Evolutionary conservation across 2,329 filamentous ascomycete species (phyloP), one percentile per base, ranked within the genome.

Genomic region (Rutstroemia sp.): DNA sequence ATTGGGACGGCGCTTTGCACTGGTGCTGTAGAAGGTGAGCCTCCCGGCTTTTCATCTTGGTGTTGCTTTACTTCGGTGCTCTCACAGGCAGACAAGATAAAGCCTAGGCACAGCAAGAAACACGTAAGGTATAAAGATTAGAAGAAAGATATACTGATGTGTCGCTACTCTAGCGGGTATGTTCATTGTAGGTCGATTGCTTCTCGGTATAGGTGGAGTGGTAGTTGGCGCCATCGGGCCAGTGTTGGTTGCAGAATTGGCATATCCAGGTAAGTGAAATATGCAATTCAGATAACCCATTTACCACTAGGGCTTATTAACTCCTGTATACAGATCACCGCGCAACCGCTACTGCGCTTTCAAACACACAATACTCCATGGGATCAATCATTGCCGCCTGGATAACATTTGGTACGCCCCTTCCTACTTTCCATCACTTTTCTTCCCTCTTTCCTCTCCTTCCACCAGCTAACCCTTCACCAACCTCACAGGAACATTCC

Each of bases 321-420:
- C 4, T 12, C 2, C 7, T 6, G 3, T 46, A 23, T 5, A 21
- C 12, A 49, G 39, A 38, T 21, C 69, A 73, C 17, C 62, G 71
- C 39, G 68, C 66, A 19, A 71, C 67, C 25, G 51, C 67, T 5
- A 72, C 70, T 2, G 64, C 70, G 0, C 30, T 71, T 25, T 72
- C 69, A 54, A 68, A 70, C 27, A 69, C 70, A 2, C 65, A 66
- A 12, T 71, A 67, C 59, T 70, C 69, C 19, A 51, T 69, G 61
- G 70, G 70, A 4, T 61, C 58, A 8, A 58, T 78, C 21, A 57
- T 69, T 4, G 70, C 76, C 0, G 73, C 75, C 0, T 75, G 70
- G 58, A 73, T 77, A 38, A 73, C 75, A 0, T 62, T 60, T 54
- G 61, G 61, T 57, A 23, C 14, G 34, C n/a, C n/a, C 4, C n/a